Evolutionary conservation across 179 eudicot species (phyloP).

Genomic region (Heliamphora pulchella): DNA sequence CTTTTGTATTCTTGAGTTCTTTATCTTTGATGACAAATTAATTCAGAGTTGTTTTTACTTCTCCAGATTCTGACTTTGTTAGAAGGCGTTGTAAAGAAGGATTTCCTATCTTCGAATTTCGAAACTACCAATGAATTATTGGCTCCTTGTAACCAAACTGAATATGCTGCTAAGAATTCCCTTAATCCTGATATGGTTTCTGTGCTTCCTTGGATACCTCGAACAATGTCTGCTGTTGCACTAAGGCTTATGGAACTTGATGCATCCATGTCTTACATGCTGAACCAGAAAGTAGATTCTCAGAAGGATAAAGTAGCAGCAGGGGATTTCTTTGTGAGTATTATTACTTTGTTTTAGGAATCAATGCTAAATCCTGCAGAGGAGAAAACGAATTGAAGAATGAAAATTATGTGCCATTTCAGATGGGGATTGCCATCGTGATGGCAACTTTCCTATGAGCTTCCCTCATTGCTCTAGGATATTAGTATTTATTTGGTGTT

Average conservation of each 20-base stretch:
- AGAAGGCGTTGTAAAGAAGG: constrained; percentile 61
- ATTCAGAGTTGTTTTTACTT: not conserved
- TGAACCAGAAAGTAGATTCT: constrained; percentile 42
- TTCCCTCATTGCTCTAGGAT: not conserved
- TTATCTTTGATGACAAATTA: not conserved
- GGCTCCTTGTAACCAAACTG: constrained; percentile 34
- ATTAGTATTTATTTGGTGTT: not conserved
- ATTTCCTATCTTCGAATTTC: constrained; percentile 51
- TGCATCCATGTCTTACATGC: constrained; percentile 51
- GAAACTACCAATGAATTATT: constrained; percentile 56
- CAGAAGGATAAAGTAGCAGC: constrained; percentile 39
- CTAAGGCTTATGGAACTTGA: constrained; percentile 87
- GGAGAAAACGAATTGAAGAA: not conserved
- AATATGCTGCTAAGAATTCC: constrained; percentile 22
- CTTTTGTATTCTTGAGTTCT: not conserved
- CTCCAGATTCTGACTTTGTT: constrained; percentile 58
- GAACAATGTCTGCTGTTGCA: constrained; percentile 72
- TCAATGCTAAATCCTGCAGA: not conserved
- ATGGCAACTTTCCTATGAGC: not conserved
- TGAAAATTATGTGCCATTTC: not conserved
- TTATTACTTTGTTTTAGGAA: not conserved
- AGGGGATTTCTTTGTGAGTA: constrained; percentile 49
- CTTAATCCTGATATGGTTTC: constrained; percentile 30
- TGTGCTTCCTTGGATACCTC: constrained; percentile 90
- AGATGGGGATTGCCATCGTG: not conserved